Evolutionary conservation across 441 rosid genomes (phyloP).

Genomic region (Mallotus japonicus): DNA sequence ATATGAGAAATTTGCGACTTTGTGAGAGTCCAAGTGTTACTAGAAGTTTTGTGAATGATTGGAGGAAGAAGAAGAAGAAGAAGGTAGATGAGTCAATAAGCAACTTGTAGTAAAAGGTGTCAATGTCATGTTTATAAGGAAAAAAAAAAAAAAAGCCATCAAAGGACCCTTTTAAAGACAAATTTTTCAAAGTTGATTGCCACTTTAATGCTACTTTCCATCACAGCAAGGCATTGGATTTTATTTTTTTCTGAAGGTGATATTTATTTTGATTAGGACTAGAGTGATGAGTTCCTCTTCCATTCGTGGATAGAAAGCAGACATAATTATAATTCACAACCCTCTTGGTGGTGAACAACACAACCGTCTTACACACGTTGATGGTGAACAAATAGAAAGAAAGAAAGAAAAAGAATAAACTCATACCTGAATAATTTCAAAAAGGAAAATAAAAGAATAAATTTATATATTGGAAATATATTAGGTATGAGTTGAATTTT

Average conservation of each 20-base stretch:
- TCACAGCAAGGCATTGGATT: neutral
- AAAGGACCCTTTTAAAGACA: neutral
- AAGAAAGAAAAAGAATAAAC: too few relatives aligned
- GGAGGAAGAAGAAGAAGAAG: neutral
- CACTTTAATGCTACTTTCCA: neutral
- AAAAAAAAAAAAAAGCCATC: neutral
- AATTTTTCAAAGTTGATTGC: neutral
- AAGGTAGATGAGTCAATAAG: neutral
- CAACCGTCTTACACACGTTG: neutral
- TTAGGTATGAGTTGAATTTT: too few relatives aligned
- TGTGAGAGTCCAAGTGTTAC: neutral
- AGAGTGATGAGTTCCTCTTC: neutral
- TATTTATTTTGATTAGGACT: neutral
- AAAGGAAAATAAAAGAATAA: too few relatives aligned
- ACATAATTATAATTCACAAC: neutral
- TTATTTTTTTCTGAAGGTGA: neutral
- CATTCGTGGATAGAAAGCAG: neutral
- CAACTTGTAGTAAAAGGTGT: neutral
- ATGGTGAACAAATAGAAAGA: too few relatives aligned
- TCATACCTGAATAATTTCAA: too few relatives aligned
- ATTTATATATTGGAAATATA: too few relatives aligned
- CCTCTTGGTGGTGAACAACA: neutral
- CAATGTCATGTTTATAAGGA: neutral
- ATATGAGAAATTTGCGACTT: neutral
- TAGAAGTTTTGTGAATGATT: slow-evolving; percentile 2